Base-by-base conservation (phyloP, 2,329 filamentous ascomycete species). In the Xylaria sp. region DNA sequence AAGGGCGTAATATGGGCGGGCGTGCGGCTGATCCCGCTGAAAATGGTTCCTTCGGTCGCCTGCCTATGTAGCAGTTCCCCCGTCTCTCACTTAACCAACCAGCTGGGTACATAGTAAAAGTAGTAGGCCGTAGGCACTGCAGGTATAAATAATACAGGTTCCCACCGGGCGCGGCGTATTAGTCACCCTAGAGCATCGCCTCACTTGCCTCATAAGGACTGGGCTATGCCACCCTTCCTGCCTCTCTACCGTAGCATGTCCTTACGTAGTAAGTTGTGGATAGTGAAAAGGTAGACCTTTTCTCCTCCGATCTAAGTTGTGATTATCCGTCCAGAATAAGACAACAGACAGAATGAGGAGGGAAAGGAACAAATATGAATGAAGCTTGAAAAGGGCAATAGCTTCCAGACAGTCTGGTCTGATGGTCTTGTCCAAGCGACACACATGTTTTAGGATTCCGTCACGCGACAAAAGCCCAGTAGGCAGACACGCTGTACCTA, bases 21-120 rank as follows among this genome's bases (percentile, higher is more conserved):
- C 73, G 73, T 77, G 77, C 77, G 77, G 77, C 77, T 79, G 77
- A 78, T 79, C 74, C 76, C 75, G 75, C 70, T 65, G 51, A 39
- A 63, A 59, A 54, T 63, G 61, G 28, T 60, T 65, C 59, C 37
- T 60, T 66, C 54, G 67, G 66, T 74, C 71, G 73, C 73, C 72
- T 77, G 74, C 73, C 74, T 77, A 37, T 37, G 8, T 37, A 72
- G 63, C 62, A 46, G 58, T 64, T 66, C 69, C 64, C 66, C 28
- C 28, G 63, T 67, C 58, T 66, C 61, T 63, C 37, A 25, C 57
- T 62, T 41, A 37, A 59, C 61, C 57, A 62, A 41, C 69, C 63
- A 69, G 31, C 60, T 52, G 60, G 54, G 15, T 44, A 58, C 39
- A 23, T 58, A 56, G 37, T 8, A 28, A 48, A 23, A 20, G 52